Conservation (phyloP, 148 eudicot genomes). For the Talinum fruticosum region DNA sequence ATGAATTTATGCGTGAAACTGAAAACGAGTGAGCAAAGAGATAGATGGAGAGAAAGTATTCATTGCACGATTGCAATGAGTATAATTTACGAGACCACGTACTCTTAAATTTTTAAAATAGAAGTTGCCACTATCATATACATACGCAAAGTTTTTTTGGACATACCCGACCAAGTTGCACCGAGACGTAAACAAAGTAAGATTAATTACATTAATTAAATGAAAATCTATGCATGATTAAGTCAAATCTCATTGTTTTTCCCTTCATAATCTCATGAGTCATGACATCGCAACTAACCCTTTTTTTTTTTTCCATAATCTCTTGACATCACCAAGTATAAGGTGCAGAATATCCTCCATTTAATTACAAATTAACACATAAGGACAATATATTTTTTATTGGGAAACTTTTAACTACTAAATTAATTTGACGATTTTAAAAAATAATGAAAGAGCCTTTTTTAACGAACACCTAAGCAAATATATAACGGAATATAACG, state of each 20-base stretch:
- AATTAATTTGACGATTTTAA: neutral
- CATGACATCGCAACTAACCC: neutral
- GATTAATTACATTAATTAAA: too few relatives aligned
- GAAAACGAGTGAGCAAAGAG: too few relatives aligned
- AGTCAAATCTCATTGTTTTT: neutral
- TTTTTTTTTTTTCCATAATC: neutral
- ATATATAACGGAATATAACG: conserved; percentile 13
- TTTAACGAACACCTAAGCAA: conserved; percentile 7
- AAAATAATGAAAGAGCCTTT: neutral
- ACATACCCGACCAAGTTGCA: too few relatives aligned
- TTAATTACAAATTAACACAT: neutral
- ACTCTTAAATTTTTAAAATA: too few relatives aligned
- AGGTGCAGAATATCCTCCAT: neutral
- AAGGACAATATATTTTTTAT: neutral
- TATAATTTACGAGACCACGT: too few relatives aligned
- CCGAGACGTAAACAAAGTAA: too few relatives aligned
- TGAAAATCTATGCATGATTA: neutral
- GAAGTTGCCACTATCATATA: too few relatives aligned
- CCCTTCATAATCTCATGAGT: neutral
- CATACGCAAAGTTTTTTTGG: too few relatives aligned
- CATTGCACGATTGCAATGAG: too few relatives aligned
- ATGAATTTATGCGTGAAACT: too few relatives aligned
- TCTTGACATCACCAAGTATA: conserved; percentile 4
- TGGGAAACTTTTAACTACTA: neutral
- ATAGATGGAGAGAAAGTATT: too few relatives aligned